Evolutionary conservation across 768 basidiomycete genomes (phyloP).

Genomic region (Mycena pura): DNA sequence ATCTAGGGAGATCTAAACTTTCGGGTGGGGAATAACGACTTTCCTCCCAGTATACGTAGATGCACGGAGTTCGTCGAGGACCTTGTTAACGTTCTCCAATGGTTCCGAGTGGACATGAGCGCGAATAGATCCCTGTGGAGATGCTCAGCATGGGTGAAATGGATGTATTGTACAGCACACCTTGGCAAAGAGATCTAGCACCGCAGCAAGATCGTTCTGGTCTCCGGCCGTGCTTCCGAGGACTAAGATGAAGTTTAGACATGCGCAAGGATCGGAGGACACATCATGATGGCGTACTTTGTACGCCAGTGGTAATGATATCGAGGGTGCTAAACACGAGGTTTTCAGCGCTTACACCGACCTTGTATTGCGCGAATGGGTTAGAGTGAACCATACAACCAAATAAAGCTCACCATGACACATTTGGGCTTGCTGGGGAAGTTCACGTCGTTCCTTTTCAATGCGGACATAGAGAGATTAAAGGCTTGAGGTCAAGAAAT

Average conservation of each 20-base stretch:
- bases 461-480: conserved; percentile 12
- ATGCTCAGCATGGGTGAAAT: too few species aligned
- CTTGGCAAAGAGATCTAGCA: conserved; percentile 19
- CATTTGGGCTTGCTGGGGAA: conserved; percentile 8
- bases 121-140: conserved; percentile 3
- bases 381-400: neutral
- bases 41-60: conserved; percentile 9
- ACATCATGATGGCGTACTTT: neutral
- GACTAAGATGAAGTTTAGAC: conserved; percentile 1
- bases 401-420: conserved; percentile 12
- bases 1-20: too few species aligned
- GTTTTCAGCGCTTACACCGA: conserved; percentile 17
- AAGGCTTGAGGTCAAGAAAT: neutral
- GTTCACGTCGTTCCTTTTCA: conserved; percentile 11
- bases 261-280: neutral
- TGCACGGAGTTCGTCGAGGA: conserved; percentile 14
- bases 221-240: conserved; percentile 4
- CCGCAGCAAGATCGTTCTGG: neutral
- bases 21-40: conserved; percentile 16
- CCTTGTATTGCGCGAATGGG: neutral
- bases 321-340: conserved; percentile 12
- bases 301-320: neutral
- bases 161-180: too few species aligned
- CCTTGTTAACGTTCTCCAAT: conserved; percentile 13
- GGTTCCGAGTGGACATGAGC: conserved; percentile 1